Conservation (phyloP, 2,329 filamentous ascomycete species). For the Nemania diffusa region DNA sequence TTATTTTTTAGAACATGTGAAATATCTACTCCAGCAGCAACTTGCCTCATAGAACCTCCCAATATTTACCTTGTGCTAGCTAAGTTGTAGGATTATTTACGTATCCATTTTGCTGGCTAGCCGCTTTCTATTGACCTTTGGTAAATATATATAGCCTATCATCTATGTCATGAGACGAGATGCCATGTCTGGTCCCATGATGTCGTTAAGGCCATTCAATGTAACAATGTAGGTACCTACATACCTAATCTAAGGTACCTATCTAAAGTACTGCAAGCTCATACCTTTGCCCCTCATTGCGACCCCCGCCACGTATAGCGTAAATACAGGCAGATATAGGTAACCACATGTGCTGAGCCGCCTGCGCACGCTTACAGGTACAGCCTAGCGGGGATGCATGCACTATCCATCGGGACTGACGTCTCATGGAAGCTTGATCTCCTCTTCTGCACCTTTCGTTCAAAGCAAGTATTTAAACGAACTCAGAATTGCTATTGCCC, state of each 20-base stretch:
- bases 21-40: too few species aligned
- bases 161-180: not conserved
- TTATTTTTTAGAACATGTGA: too few species aligned
- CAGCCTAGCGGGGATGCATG: not conserved
- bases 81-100: too few species aligned
- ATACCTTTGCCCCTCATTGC: not conserved
- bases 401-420: not conserved
- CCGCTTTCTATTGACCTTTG: too few species aligned
- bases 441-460: not conserved
- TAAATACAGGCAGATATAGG: not conserved
- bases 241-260: too few species aligned
- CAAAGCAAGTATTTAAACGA: not conserved
- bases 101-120: too few species aligned
- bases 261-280: not conserved
- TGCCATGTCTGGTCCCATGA: not conserved
- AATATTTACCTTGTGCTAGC: too few species aligned
- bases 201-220: not conserved
- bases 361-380: too few species aligned
- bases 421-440: not conserved
- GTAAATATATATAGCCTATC: not conserved
- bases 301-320: not conserved
- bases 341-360: not conserved
- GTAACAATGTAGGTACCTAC: not conserved
- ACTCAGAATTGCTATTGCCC: not conserved
- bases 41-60: too few species aligned